Conservation (phyloP, 257 asterid species). For the Nicotiana benthamiana region DNA sequence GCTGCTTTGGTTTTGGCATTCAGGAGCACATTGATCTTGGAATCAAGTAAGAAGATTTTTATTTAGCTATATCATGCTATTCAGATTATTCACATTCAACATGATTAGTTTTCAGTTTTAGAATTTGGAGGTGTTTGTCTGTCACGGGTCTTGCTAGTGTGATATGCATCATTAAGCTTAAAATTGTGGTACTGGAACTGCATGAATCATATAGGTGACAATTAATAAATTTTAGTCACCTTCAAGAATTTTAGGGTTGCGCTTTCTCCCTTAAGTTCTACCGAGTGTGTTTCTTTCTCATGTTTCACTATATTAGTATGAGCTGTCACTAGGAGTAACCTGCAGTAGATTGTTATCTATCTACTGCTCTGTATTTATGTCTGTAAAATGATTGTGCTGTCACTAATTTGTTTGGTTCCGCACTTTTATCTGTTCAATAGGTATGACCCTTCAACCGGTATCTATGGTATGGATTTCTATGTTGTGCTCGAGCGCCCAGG, state of each 20-base stretch:
- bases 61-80: background rate
- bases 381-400: background rate
- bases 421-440: background rate
- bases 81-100: background rate
- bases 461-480: slow-evolving; percentile 52
- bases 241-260: background rate
- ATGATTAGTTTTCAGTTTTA: background rate
- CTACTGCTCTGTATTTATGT: background rate
- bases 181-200: background rate
- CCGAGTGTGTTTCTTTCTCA: background rate
- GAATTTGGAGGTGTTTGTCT: background rate
- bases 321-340: too few relatives aligned
- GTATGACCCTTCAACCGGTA: slow-evolving; percentile 51
- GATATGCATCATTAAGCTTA: background rate
- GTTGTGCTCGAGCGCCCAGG: slow-evolving; percentile 70
- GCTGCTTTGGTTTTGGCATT: slow-evolving; percentile 48
- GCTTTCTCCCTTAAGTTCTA: background rate
- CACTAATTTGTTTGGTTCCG: background rate
- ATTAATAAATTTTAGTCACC: background rate
- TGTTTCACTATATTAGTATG: background rate
- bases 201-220: background rate
- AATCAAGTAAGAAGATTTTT: slow-evolving; percentile 33
- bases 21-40: slow-evolving; percentile 57
- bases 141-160: background rate
- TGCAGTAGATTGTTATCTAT: background rate